Conservation (phyloP, 331 rosid species). For the Pyracantha coccinea region DNA sequence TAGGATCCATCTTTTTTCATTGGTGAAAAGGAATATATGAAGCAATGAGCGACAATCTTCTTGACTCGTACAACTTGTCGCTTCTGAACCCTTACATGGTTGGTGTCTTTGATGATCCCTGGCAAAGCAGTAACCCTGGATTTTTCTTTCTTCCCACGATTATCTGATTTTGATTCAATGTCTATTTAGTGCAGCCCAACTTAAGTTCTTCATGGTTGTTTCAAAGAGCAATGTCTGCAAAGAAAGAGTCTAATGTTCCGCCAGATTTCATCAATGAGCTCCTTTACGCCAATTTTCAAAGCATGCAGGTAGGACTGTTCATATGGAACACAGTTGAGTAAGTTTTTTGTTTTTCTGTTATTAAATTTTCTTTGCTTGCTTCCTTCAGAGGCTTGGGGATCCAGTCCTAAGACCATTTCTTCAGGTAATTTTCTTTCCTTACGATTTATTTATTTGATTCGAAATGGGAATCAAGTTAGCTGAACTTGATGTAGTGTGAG, state of each 20-base stretch:
- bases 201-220: slow-evolving; percentile 95
- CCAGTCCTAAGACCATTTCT: slow-evolving; percentile 89
- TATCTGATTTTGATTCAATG: slow-evolving; percentile 17
- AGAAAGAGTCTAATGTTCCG: slow-evolving; percentile 52
- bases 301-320: slow-evolving; percentile 55
- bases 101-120: slow-evolving; percentile 18
- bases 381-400: slow-evolving; percentile 81
- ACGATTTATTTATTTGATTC: not conserved
- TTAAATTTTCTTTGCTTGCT: not conserved
- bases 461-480: slow-evolving; percentile 3
- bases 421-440: slow-evolving; percentile 48
- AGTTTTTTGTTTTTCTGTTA: no score
- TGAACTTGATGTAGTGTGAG: not conserved
- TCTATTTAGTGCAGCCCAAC: slow-evolving; percentile 62
- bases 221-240: slow-evolving; percentile 99
- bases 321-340: no score
- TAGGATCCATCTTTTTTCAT: slow-evolving; percentile 8
- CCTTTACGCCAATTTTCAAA: slow-evolving; percentile 60
- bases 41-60: slow-evolving; percentile 67
- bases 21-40: slow-evolving; percentile 66
- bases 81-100: slow-evolving; percentile 94
- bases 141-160: slow-evolving; percentile 3
- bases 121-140: not conserved
- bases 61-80: slow-evolving; percentile 70
- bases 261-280: slow-evolving; percentile 84